Percentiles rank a stretch among this genome's conserved stretches.
phyloP scores from a whole-genome alignment of 805 yeast genomes.

The Zygotorulaspora danielsina region DNA sequence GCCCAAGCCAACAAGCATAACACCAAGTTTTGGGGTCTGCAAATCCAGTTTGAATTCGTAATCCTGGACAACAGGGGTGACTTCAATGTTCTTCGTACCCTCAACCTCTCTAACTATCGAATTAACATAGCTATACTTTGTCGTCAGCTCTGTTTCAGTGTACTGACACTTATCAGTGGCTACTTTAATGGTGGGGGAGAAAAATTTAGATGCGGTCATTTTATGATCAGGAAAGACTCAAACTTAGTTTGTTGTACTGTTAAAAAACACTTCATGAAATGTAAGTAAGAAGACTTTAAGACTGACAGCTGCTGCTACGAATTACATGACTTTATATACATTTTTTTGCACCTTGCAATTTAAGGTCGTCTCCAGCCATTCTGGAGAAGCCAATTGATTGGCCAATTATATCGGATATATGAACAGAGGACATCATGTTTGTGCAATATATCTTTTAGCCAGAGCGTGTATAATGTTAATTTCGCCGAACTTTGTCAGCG shows the following conservation, averaged over 20 bases:
- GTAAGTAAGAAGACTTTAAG: too few species aligned
- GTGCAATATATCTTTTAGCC: not conserved
- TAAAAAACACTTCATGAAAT: too few species aligned
- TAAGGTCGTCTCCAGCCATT: too few species aligned
- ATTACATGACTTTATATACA: too few species aligned
- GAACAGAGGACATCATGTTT: too few species aligned
- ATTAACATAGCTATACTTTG: slow-evolving; percentile 62
- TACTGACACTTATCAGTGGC: slow-evolving; percentile 49
- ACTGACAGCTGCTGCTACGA: too few species aligned
- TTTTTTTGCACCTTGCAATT: too few species aligned
- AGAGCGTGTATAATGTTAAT: not conserved
- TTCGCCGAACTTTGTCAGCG: not conserved
- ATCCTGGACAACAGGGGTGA: slow-evolving; percentile 66
- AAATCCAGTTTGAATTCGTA: slow-evolving; percentile 85
- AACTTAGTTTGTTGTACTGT: not conserved
- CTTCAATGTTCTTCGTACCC: slow-evolving; percentile 50
- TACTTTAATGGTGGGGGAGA: slow-evolving; percentile 41
- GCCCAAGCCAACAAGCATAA: slow-evolving; percentile 89
- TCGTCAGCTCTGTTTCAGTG: slow-evolving; percentile 48
- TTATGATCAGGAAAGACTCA: not conserved
- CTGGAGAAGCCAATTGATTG: too few species aligned
- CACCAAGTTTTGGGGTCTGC: slow-evolving; percentile 77
- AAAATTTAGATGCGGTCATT: slow-evolving; percentile 14
- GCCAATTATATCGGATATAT: too few species aligned
- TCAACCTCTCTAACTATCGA: slow-evolving; percentile 56